A percentile compares a stretch with the other conserved stretches of the same genome.
These are phyloP conservation scores for Pseudonitzschia multiseries DNA, from an alignment of 108 stramenopile genomes.

Conservation along the genomic window DNA sequence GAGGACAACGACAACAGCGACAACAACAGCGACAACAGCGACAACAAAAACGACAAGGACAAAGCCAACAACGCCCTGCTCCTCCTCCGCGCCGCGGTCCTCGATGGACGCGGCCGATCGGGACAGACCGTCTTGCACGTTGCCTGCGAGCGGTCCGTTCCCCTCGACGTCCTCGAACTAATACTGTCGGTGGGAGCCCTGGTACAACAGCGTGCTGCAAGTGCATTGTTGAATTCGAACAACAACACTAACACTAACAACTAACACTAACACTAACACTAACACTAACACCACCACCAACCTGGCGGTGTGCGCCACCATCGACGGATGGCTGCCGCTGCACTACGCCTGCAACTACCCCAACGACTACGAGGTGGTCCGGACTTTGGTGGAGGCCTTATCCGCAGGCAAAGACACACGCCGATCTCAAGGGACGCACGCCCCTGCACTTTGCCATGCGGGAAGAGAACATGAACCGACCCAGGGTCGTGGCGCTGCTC, in stretches of 20 bases:
- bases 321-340: constrained; percentile 76
- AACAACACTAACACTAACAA: not conserved
- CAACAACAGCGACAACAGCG: not conserved
- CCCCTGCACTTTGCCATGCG: constrained; percentile 74
- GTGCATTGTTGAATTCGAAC: no score
- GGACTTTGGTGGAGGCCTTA: constrained; percentile 55
- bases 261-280: not conserved
- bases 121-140: constrained; percentile 6
- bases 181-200: not conserved
- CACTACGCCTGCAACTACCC: constrained; percentile 81
- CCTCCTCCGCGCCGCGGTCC: constrained; percentile 9
- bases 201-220: not conserved
- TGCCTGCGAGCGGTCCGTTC: constrained; percentile 6
- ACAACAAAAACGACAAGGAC: not conserved
- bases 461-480: constrained; percentile 37
- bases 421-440: constrained; percentile 68
- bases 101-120: not conserved
- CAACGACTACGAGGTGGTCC: constrained; percentile 51
- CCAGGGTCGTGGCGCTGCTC: constrained; percentile 49
- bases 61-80: not conserved
- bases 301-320: constrained; percentile 60
- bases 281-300: not conserved
- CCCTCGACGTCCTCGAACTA: not conserved
- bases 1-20: not conserved
- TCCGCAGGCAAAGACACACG: constrained; percentile 58